phyloP scores from a whole-genome alignment of 352 stramenopile genomes.

The Phytophthora citrophthora region DNA sequence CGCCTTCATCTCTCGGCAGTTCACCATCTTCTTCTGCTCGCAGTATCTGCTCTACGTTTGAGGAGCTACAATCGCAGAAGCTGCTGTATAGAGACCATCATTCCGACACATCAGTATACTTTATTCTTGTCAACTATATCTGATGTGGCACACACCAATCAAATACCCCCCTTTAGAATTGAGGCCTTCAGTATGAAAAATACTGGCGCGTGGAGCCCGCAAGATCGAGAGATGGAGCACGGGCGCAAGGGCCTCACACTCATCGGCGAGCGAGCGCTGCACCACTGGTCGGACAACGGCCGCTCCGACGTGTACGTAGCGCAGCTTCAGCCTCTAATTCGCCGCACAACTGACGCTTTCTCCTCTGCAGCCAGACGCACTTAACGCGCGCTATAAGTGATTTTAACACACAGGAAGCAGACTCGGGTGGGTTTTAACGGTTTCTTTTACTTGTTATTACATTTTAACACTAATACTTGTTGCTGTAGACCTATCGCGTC shows the following conservation, averaged over 20 bases:
- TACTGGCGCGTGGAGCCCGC: slow-evolving; percentile 10
- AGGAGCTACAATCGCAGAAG: not conserved
- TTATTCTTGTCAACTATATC: not conserved
- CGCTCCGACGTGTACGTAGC: slow-evolving; percentile 58
- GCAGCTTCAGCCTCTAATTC: not conserved
- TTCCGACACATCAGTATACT: not conserved
- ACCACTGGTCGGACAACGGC: slow-evolving; percentile 72
- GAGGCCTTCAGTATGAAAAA: slow-evolving; percentile 19
- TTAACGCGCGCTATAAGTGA: slow-evolving; percentile 50
- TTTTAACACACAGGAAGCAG: slow-evolving; percentile 27
- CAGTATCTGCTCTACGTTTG: slow-evolving; percentile 62
- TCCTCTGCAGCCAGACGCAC: slow-evolving; percentile 40
- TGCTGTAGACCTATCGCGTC: slow-evolving; percentile 51
- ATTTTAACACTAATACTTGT: not conserved
- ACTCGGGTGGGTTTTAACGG: slow-evolving; percentile 34
- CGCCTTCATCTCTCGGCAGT: slow-evolving; percentile 62
- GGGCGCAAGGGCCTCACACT: slow-evolving; percentile 39
- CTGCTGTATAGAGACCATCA: not conserved
- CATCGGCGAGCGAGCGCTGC: slow-evolving; percentile 62
- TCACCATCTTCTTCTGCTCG: slow-evolving; percentile 77
- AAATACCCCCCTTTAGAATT: slow-evolving; percentile 4
- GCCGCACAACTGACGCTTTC: slow-evolving; percentile 14
- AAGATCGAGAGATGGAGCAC: slow-evolving; percentile 41
- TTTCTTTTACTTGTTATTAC: not conserved
- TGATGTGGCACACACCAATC: slow-evolving; percentile 2